Percentiles rank a stretch among this genome's conserved stretches.
Evolutionary conservation across 495 filamentous ascomycete genomes (phyloP).

Genomic region (Pseudomonodictys pantanalensis): DNA sequence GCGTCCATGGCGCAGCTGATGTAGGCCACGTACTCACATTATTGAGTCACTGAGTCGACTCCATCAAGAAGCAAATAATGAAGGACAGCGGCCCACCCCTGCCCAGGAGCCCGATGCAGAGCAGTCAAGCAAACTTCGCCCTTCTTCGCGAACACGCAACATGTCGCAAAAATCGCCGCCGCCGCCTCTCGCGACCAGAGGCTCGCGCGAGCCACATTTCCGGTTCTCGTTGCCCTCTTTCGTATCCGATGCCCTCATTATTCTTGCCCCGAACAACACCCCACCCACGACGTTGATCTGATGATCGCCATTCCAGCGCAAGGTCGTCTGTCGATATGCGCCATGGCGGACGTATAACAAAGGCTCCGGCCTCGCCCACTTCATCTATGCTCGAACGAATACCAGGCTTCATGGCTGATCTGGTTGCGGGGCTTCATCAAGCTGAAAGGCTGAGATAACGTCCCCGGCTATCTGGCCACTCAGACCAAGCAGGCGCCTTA

Average conservation of each 20-base stretch:
- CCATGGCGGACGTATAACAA: not conserved
- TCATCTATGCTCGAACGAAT: too few species aligned
- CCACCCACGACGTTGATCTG: not conserved
- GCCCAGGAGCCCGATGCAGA: too few species aligned
- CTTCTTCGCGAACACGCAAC: too few species aligned
- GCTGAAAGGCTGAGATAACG: slow-evolving; percentile 28
- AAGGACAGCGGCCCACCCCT: too few species aligned
- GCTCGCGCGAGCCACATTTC: not conserved
- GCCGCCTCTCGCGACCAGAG: not conserved
- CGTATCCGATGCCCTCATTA: not conserved
- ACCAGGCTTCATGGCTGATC: slow-evolving; percentile 14
- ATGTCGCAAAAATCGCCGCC: not conserved
- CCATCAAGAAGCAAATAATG: too few species aligned
- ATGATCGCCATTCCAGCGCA: not conserved
- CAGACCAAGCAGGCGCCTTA: slow-evolving; percentile 25
- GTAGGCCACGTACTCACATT: too few species aligned
- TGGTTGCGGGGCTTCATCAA: slow-evolving; percentile 25
- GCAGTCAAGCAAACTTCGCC: too few species aligned
- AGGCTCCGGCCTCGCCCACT: not conserved
- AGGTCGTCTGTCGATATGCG: not conserved
- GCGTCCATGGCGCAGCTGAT: too few species aligned
- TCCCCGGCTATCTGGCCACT: slow-evolving; percentile 25
- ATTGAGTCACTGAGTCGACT: too few species aligned
- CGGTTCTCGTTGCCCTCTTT: too few species aligned
- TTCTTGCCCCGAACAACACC: not conserved